Percentiles rank a stretch among this genome's conserved stretches.
Evolutionary conservation across 2,329 filamentous ascomycete species (phyloP).

Genomic region (Colletotrichum theobromicola): DNA sequence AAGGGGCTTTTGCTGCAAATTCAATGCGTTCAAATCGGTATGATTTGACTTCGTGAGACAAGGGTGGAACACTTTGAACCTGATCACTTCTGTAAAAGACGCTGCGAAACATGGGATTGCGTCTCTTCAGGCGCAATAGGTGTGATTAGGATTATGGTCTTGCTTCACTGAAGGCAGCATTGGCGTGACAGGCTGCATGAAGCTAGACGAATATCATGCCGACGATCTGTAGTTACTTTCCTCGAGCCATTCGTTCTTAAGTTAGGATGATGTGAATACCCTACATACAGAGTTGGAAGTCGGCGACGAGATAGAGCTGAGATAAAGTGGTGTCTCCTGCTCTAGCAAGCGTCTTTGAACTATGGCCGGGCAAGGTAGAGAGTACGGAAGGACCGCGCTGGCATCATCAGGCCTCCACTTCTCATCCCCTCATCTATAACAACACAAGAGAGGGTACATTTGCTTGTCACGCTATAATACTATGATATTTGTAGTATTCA

Average conservation of each 20-base stretch:
- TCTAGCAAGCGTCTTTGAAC: too few relatives aligned
- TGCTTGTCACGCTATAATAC: neutral
- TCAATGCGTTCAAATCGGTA: neutral
- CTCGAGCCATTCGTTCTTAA: accelerated
- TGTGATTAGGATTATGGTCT: neutral
- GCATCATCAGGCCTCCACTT: too few relatives aligned
- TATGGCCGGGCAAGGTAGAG: too few relatives aligned
- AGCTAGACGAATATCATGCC: accelerated
- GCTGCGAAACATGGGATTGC: accelerated
- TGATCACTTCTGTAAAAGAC: neutral
- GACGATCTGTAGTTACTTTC: accelerated
- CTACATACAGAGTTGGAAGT: neutral
- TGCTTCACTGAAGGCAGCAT: too few relatives aligned
- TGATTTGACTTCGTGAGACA: accelerated
- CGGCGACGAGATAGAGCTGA: too few relatives aligned
- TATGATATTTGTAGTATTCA: too few relatives aligned
- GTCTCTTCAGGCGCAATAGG: neutral
- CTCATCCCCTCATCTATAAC: too few relatives aligned
- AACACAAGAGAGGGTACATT: too few relatives aligned
- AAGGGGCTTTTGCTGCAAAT: too few relatives aligned
- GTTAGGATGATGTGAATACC: accelerated
- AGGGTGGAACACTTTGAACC: accelerated
- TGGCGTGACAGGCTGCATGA: neutral
- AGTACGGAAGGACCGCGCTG: too few relatives aligned
- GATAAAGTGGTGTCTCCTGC: too few relatives aligned